Percentiles rank a stretch among this genome's conserved stretches.
Evolutionary conservation across 495 filamentous ascomycete species (phyloP).

Genomic region (Sordaria brevicollis): DNA sequence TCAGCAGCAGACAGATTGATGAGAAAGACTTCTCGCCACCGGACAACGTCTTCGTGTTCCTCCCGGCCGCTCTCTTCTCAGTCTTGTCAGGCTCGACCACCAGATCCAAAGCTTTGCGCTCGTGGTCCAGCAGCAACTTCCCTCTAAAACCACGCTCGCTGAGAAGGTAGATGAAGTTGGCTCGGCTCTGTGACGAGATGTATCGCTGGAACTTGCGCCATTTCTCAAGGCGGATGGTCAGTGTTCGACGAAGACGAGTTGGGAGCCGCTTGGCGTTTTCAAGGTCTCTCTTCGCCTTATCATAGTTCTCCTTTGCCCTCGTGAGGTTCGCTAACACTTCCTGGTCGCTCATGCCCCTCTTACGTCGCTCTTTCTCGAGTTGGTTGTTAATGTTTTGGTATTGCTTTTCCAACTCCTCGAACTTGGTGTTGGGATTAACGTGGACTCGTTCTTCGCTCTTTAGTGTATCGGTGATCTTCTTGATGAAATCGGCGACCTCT

Average conservation of each 20-base stretch:
- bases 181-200: constrained; percentile 74
- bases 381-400: constrained; percentile 48
- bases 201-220: constrained; percentile 73
- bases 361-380: constrained; percentile 26
- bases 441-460: not conserved
- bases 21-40: constrained; percentile 98
- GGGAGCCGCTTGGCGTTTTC: constrained; percentile 37
- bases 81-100: constrained; percentile 77
- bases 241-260: constrained; percentile 50
- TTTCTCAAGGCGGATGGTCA: constrained; percentile 58
- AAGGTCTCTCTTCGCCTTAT: constrained; percentile 27
- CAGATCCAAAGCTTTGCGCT: constrained; percentile 60
- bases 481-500: constrained; percentile 42
- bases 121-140: constrained; percentile 66
- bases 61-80: constrained; percentile 48
- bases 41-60: constrained; percentile 82
- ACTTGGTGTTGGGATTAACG: constrained; percentile 48
- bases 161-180: constrained; percentile 78
- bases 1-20: constrained; percentile 82
- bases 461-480: constrained; percentile 36
- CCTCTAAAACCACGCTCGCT: constrained; percentile 84
- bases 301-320: constrained; percentile 25
- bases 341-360: constrained; percentile 52
- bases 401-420: constrained; percentile 51
- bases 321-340: constrained; percentile 43